Conservation (phyloP, 106 monocot species). For the Dactylorhiza incarnata region DNA sequence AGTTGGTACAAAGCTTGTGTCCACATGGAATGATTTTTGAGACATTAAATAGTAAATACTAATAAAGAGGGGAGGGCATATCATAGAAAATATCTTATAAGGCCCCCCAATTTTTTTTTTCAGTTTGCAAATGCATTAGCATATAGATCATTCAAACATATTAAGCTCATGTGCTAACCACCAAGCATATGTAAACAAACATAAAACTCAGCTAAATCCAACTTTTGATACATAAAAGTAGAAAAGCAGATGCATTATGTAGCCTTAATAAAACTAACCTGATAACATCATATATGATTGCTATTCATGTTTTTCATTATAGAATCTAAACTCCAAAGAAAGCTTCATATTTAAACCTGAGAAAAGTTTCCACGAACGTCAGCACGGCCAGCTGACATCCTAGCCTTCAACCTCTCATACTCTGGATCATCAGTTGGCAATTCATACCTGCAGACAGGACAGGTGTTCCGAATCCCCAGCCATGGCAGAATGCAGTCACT, state of each 20-base stretch:
- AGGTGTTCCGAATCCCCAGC: constrained; percentile 30
- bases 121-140: not conserved
- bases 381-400: not conserved
- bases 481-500: constrained; percentile 31
- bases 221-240: not conserved
- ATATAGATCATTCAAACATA: not conserved
- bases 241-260: not conserved
- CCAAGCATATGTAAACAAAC: not conserved
- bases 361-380: not conserved
- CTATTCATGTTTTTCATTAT: not conserved
- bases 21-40: not conserved
- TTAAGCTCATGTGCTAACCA: not conserved
- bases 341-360: not conserved
- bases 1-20: not conserved
- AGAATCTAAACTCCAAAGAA: not conserved
- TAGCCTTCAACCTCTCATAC: constrained; percentile 17
- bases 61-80: not conserved
- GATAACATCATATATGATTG: not conserved
- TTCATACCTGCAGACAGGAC: constrained; percentile 39
- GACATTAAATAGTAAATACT: not conserved
- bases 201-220: not conserved
- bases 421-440: constrained; percentile 49
- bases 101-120: not conserved
- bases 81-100: not conserved
- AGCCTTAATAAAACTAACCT: not conserved